Conservation (phyloP, 257 asterid genomes). For the Orobanche coerulescens region DNA sequence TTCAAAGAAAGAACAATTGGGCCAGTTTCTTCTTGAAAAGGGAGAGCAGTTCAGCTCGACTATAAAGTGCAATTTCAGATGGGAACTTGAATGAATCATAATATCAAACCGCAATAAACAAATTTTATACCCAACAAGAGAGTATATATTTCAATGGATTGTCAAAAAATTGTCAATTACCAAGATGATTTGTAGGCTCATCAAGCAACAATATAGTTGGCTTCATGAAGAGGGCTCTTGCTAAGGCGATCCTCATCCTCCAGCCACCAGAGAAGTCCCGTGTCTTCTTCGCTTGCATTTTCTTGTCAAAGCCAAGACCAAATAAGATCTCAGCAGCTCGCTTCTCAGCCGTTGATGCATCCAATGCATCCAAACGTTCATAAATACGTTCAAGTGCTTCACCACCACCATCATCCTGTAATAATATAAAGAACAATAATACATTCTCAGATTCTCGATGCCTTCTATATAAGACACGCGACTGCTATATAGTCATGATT, state of each 20-base stretch:
- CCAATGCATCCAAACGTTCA: conserved; percentile 89
- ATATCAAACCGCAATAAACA: too few relatives aligned
- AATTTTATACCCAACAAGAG: too few relatives aligned
- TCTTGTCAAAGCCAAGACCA: conserved; percentile 88
- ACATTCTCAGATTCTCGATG: background rate
- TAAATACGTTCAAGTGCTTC: conserved; percentile 80
- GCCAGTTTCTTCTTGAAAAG: too few relatives aligned
- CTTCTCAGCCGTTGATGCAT: conserved; percentile 90
- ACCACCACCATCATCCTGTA: conserved; percentile 94
- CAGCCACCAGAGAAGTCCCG: conserved; percentile 98
- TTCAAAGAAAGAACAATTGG: too few relatives aligned
- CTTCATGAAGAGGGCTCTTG: conserved; percentile 93
- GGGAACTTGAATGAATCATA: too few relatives aligned
- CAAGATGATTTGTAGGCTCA: conserved; percentile 99
- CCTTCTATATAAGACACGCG: background rate
- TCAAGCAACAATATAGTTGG: conserved; percentile 91
- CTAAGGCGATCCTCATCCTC: conserved; percentile 99
- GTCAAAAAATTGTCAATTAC: conserved; percentile 35
- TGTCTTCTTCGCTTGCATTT: conserved; percentile 91
- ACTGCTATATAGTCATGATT: background rate
- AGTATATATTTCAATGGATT: background rate
- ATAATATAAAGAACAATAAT: conserved; percentile 6
- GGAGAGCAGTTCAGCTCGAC: too few relatives aligned
- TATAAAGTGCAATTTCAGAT: too few relatives aligned
- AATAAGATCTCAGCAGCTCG: conserved; percentile 93